Percentiles rank a stretch among this genome's conserved stretches.
phyloP scores from a whole-genome alignment of 1,139 yeast species.

The Suhomyces taliae region DNA sequence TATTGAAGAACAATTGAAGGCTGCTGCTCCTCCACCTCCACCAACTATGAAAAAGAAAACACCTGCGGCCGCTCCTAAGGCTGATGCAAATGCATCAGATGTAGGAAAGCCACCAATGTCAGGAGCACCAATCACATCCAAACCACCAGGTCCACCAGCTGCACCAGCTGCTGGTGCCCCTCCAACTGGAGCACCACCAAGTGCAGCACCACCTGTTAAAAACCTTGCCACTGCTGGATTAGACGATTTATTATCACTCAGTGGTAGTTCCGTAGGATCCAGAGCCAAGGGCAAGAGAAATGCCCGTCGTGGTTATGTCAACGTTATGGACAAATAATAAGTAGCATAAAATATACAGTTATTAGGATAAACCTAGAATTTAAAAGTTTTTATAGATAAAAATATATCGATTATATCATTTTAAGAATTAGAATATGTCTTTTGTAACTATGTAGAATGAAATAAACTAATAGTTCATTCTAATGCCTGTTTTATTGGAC shows the following conservation, averaged over 20 bases:
- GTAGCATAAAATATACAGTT: neutral
- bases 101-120: slow-evolving; percentile 4
- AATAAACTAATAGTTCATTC: too few species aligned
- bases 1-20: slow-evolving; percentile 64
- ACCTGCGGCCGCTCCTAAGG: slow-evolving; percentile 1
- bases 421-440: neutral
- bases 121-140: neutral
- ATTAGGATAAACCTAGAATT: neutral
- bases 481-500: too few species aligned
- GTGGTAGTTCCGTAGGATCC: slow-evolving; percentile 40
- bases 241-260: slow-evolving; percentile 64
- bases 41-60: slow-evolving; percentile 47
- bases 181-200: slow-evolving; percentile 14
- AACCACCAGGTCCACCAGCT: slow-evolving; percentile 6
- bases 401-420: neutral
- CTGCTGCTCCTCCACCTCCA: slow-evolving; percentile 73
- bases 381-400: too few species aligned
- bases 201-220: slow-evolving; percentile 11
- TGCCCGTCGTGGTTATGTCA: slow-evolving; percentile 74
- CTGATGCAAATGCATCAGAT: slow-evolving; percentile 10
- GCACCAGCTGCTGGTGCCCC: slow-evolving; percentile 12
- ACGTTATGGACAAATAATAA: slow-evolving; percentile 56
- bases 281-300: slow-evolving; percentile 61
- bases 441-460: too few species aligned
- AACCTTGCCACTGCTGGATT: slow-evolving; percentile 53